Evolutionary conservation across 2,329 filamentous ascomycete species (phyloP), one percentile per base, ranked within the genome.

Genomic region (Cladosporium halotolerans): DNA sequence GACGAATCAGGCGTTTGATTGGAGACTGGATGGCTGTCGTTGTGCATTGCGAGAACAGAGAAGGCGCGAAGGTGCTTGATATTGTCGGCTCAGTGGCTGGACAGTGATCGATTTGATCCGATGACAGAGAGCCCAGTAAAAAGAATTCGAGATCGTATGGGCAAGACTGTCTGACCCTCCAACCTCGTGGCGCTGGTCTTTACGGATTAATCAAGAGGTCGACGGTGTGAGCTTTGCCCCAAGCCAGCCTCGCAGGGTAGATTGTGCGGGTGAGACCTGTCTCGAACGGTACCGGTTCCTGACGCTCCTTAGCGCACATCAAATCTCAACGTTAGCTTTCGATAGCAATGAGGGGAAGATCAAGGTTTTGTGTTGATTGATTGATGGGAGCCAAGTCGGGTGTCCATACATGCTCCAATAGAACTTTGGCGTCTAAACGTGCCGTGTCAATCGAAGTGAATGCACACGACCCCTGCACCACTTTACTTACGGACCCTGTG

Each of bases 211-310:
- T 42, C 14, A 36, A 16, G 32, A 40, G 31, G 33, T 51, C 40
- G 33, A 43, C 8, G 36, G 40, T n/a, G 23, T 16, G n/a, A 50
- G 47, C 16, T 50, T 28, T 50, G 47, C 47, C 38, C 28, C 31
- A 32, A 32, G 40, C 48, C 48, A 51, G 33, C 48, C 48, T 51
- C 48, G 43, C 31, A 31, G 31, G 31, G n/a, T 42, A 18, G 31
- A 50, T 38, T 44, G 41, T 34, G 14, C n/a, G 48, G 48, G 48
- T 51, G 48, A 51, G 48, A 51, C 48, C 19, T 43, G 48, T 51
- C 48, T 51, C 38, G 48, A 44, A 13, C 23, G 31, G 41, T 43
- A 51, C 48, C 48, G 41, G 48, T 38, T 44, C 39, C 40, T 51
- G 48, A 43, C 40, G 33, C 34, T 44, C 31, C 16, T 44, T 51